phyloP scores from a whole-genome alignment of 345 rosid genomes.

The Ceriops zippeliana region DNA sequence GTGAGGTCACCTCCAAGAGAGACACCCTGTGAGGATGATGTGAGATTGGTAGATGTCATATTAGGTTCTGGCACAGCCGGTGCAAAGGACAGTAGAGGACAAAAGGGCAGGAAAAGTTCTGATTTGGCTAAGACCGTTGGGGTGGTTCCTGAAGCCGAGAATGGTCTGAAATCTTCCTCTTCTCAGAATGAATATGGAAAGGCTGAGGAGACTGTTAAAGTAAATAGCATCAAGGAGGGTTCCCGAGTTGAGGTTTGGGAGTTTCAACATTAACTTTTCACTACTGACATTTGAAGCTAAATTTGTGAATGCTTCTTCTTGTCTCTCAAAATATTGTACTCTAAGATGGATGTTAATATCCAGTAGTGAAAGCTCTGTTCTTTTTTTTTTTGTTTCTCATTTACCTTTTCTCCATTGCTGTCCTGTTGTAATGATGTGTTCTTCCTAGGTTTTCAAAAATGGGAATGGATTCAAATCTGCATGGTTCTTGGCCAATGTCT shows the following conservation, averaged over 20 bases:
- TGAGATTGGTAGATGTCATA: slow-evolving; percentile 38
- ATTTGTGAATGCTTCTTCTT: no score
- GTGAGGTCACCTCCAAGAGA: slow-evolving; percentile 34
- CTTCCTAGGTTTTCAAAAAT: slow-evolving; percentile 69
- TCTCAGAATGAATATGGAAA: slow-evolving; percentile 36
- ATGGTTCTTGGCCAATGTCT: slow-evolving; percentile 77
- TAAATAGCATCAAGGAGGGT: slow-evolving; percentile 57
- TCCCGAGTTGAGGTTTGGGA: slow-evolving; percentile 72
- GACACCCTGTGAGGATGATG: slow-evolving; percentile 36
- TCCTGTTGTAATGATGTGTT: background rate
- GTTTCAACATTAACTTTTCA: background rate
- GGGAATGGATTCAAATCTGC: slow-evolving; percentile 59
- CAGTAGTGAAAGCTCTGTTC: background rate
- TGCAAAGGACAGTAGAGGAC: slow-evolving; percentile 46
- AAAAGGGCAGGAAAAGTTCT: slow-evolving; percentile 38
- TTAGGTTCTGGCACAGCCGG: slow-evolving; percentile 31
- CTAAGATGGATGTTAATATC: no score
- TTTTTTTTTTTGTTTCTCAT: background rate
- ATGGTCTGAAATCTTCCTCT: slow-evolving; percentile 33
- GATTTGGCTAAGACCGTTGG: slow-evolving; percentile 38
- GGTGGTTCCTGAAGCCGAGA: slow-evolving; percentile 42
- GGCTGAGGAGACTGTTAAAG: slow-evolving; percentile 31
- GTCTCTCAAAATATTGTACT: no score
- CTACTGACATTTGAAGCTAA: background rate
- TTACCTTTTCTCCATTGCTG: background rate